Evolutionary conservation across 768 basidiomycete genomes (phyloP).

Genomic region (Naganishia antarctica): DNA sequence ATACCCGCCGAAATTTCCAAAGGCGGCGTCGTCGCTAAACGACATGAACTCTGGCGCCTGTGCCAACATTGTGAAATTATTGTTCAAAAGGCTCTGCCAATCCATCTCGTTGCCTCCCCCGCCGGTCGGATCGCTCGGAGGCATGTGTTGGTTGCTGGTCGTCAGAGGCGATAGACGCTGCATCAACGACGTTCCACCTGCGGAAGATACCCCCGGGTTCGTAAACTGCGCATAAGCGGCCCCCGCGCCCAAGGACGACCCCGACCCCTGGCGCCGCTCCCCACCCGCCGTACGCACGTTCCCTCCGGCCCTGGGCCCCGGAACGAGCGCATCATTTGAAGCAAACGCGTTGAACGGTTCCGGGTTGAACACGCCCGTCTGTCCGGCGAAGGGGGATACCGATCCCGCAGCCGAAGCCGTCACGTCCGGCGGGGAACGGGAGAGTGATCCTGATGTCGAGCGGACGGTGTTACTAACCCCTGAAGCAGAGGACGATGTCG

Average conservation of each 20-base stretch:
- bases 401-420: not conserved
- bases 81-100: conserved; percentile 8
- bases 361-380: conserved; percentile 24
- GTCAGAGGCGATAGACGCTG: not conserved
- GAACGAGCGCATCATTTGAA: not conserved
- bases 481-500: conserved; percentile 17
- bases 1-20: conserved; percentile 21
- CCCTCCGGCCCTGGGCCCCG: not conserved
- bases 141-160: not conserved
- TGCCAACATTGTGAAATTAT: conserved; percentile 21
- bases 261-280: not conserved
- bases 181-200: not conserved
- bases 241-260: not conserved
- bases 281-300: not conserved
- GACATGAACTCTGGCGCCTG: conserved; percentile 23
- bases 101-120: conserved; percentile 14
- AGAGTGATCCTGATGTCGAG: not conserved
- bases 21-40: conserved; percentile 25
- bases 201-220: not conserved
- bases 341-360: conserved; percentile 30
- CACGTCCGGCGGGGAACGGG: not conserved
- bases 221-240: not conserved
- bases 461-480: conserved; percentile 13
- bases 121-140: not conserved
- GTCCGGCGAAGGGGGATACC: not conserved